A percentile compares a stretch with the other conserved stretches of the same genome.
Evolutionary conservation across 1,139 yeast species (phyloP).

Genomic region (Saccharomyces hybrid): DNA sequence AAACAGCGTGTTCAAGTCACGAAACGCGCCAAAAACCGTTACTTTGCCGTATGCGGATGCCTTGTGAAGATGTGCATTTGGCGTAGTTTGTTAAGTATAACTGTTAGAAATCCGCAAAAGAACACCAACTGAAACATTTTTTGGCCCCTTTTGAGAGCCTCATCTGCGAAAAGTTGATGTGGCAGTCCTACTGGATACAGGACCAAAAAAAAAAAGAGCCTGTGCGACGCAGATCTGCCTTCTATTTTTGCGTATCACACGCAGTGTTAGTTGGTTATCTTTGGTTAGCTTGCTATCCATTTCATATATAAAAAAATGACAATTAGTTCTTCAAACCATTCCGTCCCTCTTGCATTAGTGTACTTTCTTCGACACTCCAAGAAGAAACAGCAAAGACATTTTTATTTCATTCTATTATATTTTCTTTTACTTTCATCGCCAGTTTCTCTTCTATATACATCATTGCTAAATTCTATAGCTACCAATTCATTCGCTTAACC

Average conservation of each 20-base stretch:
- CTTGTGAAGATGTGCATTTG: not conserved
- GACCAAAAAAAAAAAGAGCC: not conserved
- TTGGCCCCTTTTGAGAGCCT: not conserved
- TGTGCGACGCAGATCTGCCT: not conserved
- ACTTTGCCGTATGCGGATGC: not conserved
- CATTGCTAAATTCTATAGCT: not conserved
- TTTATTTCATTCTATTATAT: not conserved
- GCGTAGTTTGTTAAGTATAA: not conserved
- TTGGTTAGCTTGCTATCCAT: not conserved
- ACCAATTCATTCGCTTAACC: not conserved
- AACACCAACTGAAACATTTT: not conserved
- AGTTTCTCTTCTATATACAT: not conserved
- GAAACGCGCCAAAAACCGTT: slow-evolving; percentile 1
- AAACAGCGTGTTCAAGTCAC: not conserved
- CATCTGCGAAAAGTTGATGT: not conserved
- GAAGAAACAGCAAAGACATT: not conserved
- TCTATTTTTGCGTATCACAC: not conserved
- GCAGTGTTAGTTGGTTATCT: not conserved
- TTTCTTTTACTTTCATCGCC: not conserved
- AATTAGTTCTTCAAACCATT: not conserved
- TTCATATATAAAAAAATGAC: not conserved
- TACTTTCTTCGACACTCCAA: not conserved
- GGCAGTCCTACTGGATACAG: not conserved
- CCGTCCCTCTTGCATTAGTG: not conserved
- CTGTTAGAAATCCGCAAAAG: not conserved